These are phyloP conservation scores for Yamadazyma songkhlaensis DNA, from an alignment of 1,139 yeast genomes.

Conservation along the genomic window DNA sequence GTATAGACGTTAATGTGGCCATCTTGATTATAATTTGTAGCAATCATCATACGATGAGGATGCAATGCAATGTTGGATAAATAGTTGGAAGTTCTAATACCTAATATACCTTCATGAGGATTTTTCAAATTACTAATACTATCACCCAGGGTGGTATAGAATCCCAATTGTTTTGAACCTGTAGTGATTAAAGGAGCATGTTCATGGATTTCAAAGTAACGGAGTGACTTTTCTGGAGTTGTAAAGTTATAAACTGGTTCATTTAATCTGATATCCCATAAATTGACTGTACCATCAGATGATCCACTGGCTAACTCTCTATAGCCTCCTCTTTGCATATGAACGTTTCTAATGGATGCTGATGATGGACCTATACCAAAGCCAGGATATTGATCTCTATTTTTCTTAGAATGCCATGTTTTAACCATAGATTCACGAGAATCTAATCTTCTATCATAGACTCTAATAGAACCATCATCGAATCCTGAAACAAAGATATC, in stretches of 20 bases:
- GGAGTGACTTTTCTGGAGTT: conserved; percentile 59
- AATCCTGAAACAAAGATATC: conserved; percentile 88
- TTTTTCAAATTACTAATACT: conserved; percentile 61
- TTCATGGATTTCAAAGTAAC: conserved; percentile 83
- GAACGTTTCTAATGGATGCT: conserved; percentile 68
- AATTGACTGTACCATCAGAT: conserved; percentile 74
- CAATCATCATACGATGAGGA: conserved; percentile 93
- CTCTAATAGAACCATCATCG: conserved; percentile 87
- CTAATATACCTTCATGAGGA: conserved; percentile 45
- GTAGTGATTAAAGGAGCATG: conserved; percentile 94
- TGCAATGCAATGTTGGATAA: conserved; percentile 74
- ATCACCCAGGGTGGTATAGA: conserved; percentile 88
- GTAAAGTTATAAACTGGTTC: conserved; percentile 69
- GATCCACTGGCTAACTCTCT: conserved; percentile 87
- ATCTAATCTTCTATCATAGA: conserved; percentile 85
- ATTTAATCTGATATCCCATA: conserved; percentile 85
- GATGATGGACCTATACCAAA: conserved; percentile 5
- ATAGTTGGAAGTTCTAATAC: conserved; percentile 48
- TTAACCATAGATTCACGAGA: conserved; percentile 84
- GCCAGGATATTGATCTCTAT: conserved; percentile 9
- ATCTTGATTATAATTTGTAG: conserved; percentile 81
- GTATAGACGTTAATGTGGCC: conserved; percentile 65
- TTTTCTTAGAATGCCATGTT: conserved; percentile 53
- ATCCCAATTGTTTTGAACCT: conserved; percentile 76
- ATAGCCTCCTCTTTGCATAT: conserved; percentile 96